Percentiles rank a stretch among this genome's conserved stretches.
Conservation (phyloP, 2,329 filamentous ascomycete genomes). For the Pyrenophora teres region DNA sequence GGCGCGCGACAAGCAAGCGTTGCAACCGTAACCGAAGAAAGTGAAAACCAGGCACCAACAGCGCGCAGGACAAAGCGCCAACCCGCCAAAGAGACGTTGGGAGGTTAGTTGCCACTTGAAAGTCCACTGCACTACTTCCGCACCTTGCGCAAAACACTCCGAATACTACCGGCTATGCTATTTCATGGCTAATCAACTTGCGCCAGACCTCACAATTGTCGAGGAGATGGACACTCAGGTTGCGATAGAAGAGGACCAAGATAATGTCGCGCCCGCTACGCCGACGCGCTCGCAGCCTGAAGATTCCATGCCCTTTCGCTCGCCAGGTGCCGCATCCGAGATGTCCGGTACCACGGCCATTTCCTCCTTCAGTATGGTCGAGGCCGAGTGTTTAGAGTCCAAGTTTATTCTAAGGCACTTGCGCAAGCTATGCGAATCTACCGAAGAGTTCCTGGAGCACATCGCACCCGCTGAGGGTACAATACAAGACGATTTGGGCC, state of each 20-base stretch:
- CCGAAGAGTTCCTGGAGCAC: constrained; percentile 38
- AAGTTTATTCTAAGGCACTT: constrained; percentile 50
- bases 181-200: constrained; percentile 16
- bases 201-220: constrained; percentile 42
- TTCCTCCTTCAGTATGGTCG: constrained; percentile 52
- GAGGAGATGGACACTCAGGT: constrained; percentile 37
- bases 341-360: constrained; percentile 56
- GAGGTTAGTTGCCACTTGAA: constrained; percentile 33
- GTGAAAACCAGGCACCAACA: constrained; percentile 21
- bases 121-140: background rate
- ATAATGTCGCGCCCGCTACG: constrained; percentile 21
- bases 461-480: constrained; percentile 36
- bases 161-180: background rate
- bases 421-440: constrained; percentile 42
- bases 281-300: constrained; percentile 21
- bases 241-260: constrained; percentile 20
- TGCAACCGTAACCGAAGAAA: constrained; percentile 33
- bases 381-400: constrained; percentile 49
- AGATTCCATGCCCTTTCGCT: constrained; percentile 24
- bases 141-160: background rate
- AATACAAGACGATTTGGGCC: constrained; percentile 23
- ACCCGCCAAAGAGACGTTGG: constrained; percentile 26
- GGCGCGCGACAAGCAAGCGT: constrained; percentile 37
- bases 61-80: constrained; percentile 29
- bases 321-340: constrained; percentile 47